Evolutionary conservation across 1,284 basidiomycete genomes (phyloP), one percentile per base, ranked within the genome.

Genomic region (Inonotus hispidus): DNA sequence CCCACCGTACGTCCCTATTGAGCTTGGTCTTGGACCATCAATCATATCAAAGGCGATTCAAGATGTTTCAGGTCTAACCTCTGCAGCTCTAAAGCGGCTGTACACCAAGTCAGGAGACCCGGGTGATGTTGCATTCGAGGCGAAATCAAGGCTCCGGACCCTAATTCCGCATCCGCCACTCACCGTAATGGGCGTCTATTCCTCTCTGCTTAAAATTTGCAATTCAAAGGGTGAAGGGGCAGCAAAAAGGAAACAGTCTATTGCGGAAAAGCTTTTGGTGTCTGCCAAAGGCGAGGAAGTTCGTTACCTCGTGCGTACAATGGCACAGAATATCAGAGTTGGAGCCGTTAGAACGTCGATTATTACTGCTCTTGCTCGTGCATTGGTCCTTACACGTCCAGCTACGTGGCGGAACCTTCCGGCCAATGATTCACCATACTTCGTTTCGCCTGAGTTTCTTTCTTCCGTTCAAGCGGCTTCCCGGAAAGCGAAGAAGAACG

Each of bases 271-370:
- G 68, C 79, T 97, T 39, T 81, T 97, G 27, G 84, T 97, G 1
- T 82, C 92, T 6, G 88, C 92, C 0, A 84, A 82, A 60, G 95
- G 93, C 11, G 95, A 97, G 71, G 93, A 98, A 74, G 82, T 84
- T 21, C 82, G 94, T 32, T 98, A 87, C 68, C 77, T 97, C 19
- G 89, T 91, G 35, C 82, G 95, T 45, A 94, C 87, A 2, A 79
- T 97, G 38, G 83, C 84, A 41, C 86, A 87, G 66, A 92, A 96
- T 72, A 77, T 97, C 45, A 83, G 94, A 27, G 91, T 93, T 29
- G 93, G 93, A 8, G 95, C 94, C 1, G 93, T 96, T 38, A 79
- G 91, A 61, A 85, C 90, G 27, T 91, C 94, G 2, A 83, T 97
- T 49, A 78, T 95, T 21, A 87, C 87, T 16, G 90, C 92, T 8